Evolutionary conservation across 805 yeast genomes (phyloP), one percentile per base, ranked within the genome.

Genomic region (Sugiyamaella valdiviana): DNA sequence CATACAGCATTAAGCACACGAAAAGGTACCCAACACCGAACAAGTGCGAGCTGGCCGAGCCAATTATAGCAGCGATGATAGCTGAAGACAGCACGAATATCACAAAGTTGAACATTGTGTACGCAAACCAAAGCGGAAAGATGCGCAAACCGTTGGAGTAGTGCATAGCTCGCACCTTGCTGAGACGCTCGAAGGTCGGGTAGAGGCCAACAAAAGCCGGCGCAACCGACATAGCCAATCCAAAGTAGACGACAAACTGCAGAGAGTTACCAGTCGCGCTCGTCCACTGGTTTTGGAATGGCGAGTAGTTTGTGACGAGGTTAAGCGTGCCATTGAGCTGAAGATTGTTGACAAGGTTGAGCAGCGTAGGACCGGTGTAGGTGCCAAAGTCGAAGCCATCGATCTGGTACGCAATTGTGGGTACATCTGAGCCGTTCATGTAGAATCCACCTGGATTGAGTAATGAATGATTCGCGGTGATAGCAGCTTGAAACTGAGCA

Each of bases 81-180:
- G 58, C 58, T 9, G 65, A 51, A 7, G 53, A 37, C 16, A 64
- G 39, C 35, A 64, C 35, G 19, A 57, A 50, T n/a, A 57, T 45
- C 5, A 52, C 39, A 46, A 58, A 52, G 39, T 61, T 62, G 43
- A 60, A 63, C 16, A 60, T 7, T 9, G 58, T 48, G 42, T 65
- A 64, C 2, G 66, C 65, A 14, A 56, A 41, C 69, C 69, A 65
- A 21, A 65, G 45, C 4, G 69, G 67, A 14, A 61, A 45, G 2
- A 63, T 63, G 15, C 61, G 51, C 22, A 65, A 51, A 15, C 69
- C 69, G 50, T 65, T 65, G n/a, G 69, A 66, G 46, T 65, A 65
- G n/a, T 65, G 68, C 58, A 65, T 58, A 2, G 68, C 67, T 23
- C 69, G 54, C 14, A 65, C 68, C 37, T 55, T 58, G 36, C 60